Base-by-base conservation (phyloP, 192 early-diverging fungal species). In the Dissophora globulifera region DNA sequence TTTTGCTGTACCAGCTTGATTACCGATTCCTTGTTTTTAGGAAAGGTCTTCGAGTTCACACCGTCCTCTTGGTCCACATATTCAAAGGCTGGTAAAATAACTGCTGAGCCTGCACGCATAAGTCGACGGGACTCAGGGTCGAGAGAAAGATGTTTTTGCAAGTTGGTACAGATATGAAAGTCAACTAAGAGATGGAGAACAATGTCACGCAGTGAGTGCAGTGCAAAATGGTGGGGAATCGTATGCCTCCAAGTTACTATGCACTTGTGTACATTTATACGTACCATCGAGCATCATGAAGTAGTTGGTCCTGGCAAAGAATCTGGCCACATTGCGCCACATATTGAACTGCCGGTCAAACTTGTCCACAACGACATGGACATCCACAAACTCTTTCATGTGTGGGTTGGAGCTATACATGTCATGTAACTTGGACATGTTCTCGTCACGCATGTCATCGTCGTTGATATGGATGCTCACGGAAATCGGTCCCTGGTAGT, bases 311-410 rank as follows among this genome's bases (percentile, higher is more conserved):
- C 87, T 79, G 6, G 84, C 80, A 82, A 88, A 88, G 69, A 88
- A 87, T 32, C 85, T 82, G 26, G 87, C 87, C 9, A 88, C 79
- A 33, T 88, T 88, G 17, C 87, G 79, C 86, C 85, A 88, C 83
- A 85, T 84, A 56, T 88, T 88, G 67, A 88, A 87, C 62, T 88
- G 87, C 8, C 86, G 63, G 35, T 84, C 76, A 58, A 88, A 88
- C 50, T 79, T 82, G 71, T 88, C 87, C 1, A 86, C 81, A 3
- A 88, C 78, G 47, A 88, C 71, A 72, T 88, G 87, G 3, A 86
- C 68, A 58, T 88, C 87, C 20, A 86, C 83, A 62, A 76, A 83
- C 20, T 80, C 55, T 43, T 78, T 60, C 69, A 88, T 79, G 26
- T 78, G 62, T 17, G 79, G 75, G 47, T 87, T 81, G n/a, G 60